Percentiles rank a stretch among this genome's conserved stretches.
Conservation (phyloP, 306 rosid genomes). For the Lablab purpureus region DNA sequence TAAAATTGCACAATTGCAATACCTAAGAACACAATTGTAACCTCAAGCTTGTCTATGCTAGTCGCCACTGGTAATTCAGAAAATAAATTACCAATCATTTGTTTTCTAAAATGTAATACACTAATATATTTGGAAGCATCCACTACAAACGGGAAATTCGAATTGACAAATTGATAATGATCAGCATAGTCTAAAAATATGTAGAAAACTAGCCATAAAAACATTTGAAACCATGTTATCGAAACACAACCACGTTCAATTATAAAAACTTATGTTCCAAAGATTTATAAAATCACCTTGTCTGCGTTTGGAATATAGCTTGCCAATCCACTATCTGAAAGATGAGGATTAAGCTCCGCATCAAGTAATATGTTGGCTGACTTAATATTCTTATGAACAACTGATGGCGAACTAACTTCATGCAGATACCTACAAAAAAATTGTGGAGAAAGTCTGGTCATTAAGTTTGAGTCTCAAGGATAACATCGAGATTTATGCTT, state of each 20-base stretch:
- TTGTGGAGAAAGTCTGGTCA: slow-evolving; percentile 33
- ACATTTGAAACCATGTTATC: slow-evolving; percentile 8
- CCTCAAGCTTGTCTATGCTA: too few species aligned
- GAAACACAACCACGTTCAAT: slow-evolving; percentile 15
- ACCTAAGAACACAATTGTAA: too few species aligned
- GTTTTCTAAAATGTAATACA: slow-evolving; percentile 9
- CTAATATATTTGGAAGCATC: slow-evolving; percentile 22
- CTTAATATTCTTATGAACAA: slow-evolving; percentile 89
- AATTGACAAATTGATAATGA: slow-evolving; percentile 12
- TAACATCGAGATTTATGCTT: slow-evolving; percentile 38
- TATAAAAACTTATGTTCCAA: slow-evolving; percentile 10
- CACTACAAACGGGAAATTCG: slow-evolving; percentile 12
- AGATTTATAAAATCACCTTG: slow-evolving; percentile 60
- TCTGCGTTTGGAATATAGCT: slow-evolving; percentile 76
- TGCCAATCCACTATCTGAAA: slow-evolving; percentile 91
- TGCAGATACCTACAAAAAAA: slow-evolving; percentile 84
- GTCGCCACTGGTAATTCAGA: not conserved
- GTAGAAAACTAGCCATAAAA: slow-evolving; percentile 11
- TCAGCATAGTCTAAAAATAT: slow-evolving; percentile 17
- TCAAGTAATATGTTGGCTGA: slow-evolving; percentile 89
- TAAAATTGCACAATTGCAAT: too few species aligned
- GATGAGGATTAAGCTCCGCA: slow-evolving; percentile 94
- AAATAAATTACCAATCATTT: not conserved
- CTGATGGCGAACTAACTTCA: slow-evolving; percentile 93
- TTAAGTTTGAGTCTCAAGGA: slow-evolving; percentile 15